Conservation (phyloP, 1,139 yeast genomes). For the Candida mesenterica region DNA sequence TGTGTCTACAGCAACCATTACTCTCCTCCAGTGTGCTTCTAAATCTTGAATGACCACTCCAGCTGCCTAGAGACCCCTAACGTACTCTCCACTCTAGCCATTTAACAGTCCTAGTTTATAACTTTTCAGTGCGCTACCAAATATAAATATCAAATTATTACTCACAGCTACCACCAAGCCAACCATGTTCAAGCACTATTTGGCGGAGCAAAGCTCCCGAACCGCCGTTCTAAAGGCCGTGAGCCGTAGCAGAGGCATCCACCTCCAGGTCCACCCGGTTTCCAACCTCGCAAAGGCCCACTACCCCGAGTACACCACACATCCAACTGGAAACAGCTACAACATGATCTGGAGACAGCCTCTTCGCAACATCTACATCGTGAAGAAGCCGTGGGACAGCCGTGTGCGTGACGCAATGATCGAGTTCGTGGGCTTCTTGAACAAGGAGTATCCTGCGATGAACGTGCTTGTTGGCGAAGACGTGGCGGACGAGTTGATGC, state of each 20-base stretch:
- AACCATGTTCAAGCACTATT: no score
- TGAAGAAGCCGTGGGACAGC: slow-evolving; percentile 80
- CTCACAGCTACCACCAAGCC: no score
- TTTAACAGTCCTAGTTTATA: no score
- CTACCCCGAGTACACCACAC: slow-evolving; percentile 41
- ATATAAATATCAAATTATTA: no score
- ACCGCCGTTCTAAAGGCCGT: no score
- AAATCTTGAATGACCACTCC: no score
- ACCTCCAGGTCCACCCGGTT: slow-evolving; percentile 11
- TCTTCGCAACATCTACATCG: slow-evolving; percentile 69
- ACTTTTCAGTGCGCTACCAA: no score
- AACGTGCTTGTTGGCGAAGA: slow-evolving; percentile 77
- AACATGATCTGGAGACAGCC: slow-evolving; percentile 48
- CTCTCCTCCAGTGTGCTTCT: no score
- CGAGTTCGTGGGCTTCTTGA: slow-evolving; percentile 56
- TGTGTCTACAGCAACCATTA: no score
- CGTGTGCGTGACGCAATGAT: slow-evolving; percentile 66
- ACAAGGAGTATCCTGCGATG: slow-evolving; percentile 59
- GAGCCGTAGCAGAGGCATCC: slow-evolving; percentile 3
- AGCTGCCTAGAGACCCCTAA: no score
- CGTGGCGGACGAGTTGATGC: slow-evolving; percentile 68
- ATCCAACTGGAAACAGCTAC: slow-evolving; percentile 48
- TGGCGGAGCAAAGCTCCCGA: no score
- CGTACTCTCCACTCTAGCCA: no score
- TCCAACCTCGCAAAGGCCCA: slow-evolving; percentile 12